Evolutionary conservation across 129 eudicot genomes (phyloP).

Genomic region (Rutidosis leptorrhynchoides): DNA sequence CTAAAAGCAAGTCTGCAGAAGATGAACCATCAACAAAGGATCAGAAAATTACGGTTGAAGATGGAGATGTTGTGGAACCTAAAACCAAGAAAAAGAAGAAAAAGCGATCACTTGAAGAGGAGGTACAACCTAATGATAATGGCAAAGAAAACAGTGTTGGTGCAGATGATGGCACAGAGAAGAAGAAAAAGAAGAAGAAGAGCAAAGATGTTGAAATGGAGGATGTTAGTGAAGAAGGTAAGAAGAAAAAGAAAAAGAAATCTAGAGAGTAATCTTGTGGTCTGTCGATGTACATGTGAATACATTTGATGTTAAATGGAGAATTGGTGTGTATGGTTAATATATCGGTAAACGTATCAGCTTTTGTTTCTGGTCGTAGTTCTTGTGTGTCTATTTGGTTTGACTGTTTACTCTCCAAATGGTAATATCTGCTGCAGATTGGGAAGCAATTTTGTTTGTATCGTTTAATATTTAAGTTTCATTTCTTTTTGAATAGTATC

Average conservation of each 20-base stretch:
- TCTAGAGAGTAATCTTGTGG: constrained; percentile 10
- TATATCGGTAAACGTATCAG: not conserved
- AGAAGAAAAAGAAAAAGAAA: constrained; percentile 55
- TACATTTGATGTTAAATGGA: not conserved
- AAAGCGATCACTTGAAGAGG: constrained; percentile 53
- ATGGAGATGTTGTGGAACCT: constrained; percentile 41
- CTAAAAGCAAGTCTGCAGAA: constrained; percentile 36
- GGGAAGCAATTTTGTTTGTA: too few relatives aligned
- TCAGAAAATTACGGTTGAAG: constrained; percentile 34
- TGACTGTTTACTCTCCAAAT: not conserved
- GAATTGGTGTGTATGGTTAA: constrained; percentile 2
- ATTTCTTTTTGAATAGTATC: too few relatives aligned
- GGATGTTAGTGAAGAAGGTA: constrained; percentile 44
- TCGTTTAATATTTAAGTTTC: too few relatives aligned
- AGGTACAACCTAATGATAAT: constrained; percentile 20
- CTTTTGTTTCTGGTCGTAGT: not conserved
- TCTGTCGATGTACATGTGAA: not conserved
- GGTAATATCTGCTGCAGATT: too few relatives aligned
- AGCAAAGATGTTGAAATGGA: constrained; percentile 43
- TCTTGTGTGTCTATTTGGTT: not conserved
- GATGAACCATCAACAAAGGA: constrained; percentile 41
- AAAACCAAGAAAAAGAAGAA: constrained; percentile 66
- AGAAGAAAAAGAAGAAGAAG: constrained; percentile 69
- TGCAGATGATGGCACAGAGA: constrained; percentile 44
- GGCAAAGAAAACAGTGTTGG: constrained; percentile 29